Conservation (phyloP, 495 filamentous ascomycete species). For the Terfezia boudieri region DNA sequence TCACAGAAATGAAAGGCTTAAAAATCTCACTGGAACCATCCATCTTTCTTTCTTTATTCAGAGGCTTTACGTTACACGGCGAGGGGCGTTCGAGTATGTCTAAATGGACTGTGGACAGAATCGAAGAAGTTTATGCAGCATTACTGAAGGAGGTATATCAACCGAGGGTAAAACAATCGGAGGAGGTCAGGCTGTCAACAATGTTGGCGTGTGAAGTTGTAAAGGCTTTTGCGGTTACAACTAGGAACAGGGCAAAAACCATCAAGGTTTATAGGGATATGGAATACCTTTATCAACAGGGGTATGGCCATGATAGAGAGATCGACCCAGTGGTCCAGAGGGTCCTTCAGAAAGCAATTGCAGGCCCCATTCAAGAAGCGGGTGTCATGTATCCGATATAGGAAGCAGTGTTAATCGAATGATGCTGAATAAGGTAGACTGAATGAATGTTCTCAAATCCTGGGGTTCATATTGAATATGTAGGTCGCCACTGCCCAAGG, state of each 20-base stretch:
- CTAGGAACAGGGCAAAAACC: not conserved
- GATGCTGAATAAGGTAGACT: too few species aligned
- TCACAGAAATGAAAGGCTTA: slow-evolving; percentile 42
- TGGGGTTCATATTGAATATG: too few species aligned
- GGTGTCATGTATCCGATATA: too few species aligned
- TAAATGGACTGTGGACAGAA: not conserved
- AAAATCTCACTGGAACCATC: slow-evolving; percentile 34
- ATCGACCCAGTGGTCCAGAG: not conserved
- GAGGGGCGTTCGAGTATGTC: slow-evolving; percentile 1
- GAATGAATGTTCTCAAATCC: too few species aligned
- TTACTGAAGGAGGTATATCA: not conserved
- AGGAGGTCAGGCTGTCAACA: not conserved
- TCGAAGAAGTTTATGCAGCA: not conserved
- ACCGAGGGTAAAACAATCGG: not conserved
- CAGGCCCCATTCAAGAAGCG: too few species aligned
- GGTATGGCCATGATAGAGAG: not conserved
- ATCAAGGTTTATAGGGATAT: not conserved
- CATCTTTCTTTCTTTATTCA: slow-evolving; percentile 46
- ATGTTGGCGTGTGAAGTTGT: not conserved
- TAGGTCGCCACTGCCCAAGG: too few species aligned
- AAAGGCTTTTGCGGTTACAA: not conserved
- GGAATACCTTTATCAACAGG: not conserved
- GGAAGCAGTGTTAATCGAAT: too few species aligned
- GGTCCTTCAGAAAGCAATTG: not conserved
- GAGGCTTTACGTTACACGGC: slow-evolving; percentile 52